Base-by-base conservation (phyloP, 208 protist genomes). In the Crithidia sp. region DNA sequence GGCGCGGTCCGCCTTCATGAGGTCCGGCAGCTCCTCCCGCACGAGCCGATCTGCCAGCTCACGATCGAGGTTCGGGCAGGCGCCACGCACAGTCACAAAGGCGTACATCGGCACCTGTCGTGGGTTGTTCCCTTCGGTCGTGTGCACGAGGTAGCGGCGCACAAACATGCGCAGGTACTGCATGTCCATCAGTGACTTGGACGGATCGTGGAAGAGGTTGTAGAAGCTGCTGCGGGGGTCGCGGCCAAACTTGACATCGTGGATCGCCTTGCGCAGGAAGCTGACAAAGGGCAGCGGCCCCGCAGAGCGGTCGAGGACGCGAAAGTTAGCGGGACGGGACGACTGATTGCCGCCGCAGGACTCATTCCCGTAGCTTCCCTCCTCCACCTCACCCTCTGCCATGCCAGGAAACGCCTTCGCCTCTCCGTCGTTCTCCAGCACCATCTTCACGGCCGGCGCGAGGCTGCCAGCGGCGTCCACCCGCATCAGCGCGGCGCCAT, bases 91-190 rank as follows among this genome's bases (percentile, higher is more conserved):
- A 10, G 60, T 71, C 73, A 96, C 70, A 67, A 94, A 96, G 41
- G 82, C 67, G 6, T 84, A 81, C 28, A 95, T 76, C 37, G 82
- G 74, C 56, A 93, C 80, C 55, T 88, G 80, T 6, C 79, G 84
- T n/a, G 80, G 81, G 67, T 94, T 94, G 74, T 94, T 95, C 40
- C 77, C 74, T 65, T 94, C 80, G 76, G 74, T 79, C 43, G 86
- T 90, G 72, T 91, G 87, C 39, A 95, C 88, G 47, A 95, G 77
- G 75, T 91, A 95, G 58, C 91, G 88, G 7, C 91, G 82, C 2
- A 81, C 76, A 70, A 92, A 91, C 91, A 95, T 95, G 44, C 91
- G 86, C 50, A 95, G 79, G 66, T 76, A 90, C 80, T 95, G 88
- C 80, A 92, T 85, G 70, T 95, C 91, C 71, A 89, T 81, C 36